Percentiles rank a stretch among this genome's conserved stretches.
Conservation (phyloP, 495 filamentous ascomycete species). For the Corynascus novoguineensis region DNA sequence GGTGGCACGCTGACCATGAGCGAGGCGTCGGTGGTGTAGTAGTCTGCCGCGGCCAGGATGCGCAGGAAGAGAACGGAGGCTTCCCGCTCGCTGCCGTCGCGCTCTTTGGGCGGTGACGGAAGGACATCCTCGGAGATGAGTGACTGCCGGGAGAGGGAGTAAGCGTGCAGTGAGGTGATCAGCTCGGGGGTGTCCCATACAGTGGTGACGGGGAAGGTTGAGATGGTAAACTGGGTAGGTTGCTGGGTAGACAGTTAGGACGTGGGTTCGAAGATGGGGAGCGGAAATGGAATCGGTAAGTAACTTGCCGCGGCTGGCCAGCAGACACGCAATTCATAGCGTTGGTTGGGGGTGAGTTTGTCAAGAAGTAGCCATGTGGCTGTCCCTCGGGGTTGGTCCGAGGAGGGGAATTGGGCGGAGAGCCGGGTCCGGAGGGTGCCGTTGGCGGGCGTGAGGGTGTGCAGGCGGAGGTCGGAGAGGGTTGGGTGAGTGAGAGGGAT, state of each 20-base stretch:
- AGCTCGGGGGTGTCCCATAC: conserved; percentile 57
- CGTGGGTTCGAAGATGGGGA: neutral
- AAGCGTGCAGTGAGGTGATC: conserved; percentile 57
- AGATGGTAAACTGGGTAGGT: conserved; percentile 75
- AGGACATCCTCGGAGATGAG: neutral
- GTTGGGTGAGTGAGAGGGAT: conserved; percentile 52
- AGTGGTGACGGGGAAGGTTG: conserved; percentile 52
- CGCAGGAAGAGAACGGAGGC: conserved; percentile 71
- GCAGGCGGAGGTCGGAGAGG: conserved; percentile 60
- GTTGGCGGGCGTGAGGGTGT: conserved; percentile 47
- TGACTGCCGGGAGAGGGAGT: conserved; percentile 50
- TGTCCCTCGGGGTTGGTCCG: conserved; percentile 48
- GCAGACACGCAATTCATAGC: conserved; percentile 90
- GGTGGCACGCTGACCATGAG: conserved; percentile 73
- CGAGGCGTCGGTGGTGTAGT: conserved; percentile 63
- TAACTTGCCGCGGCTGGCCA: conserved; percentile 83
- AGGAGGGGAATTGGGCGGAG: conserved; percentile 59
- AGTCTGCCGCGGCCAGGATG: conserved; percentile 72
- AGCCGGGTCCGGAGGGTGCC: conserved; percentile 56
- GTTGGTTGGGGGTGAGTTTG: conserved; percentile 60
- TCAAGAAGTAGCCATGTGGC: conserved; percentile 82
- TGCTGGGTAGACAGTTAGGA: conserved; percentile 50
- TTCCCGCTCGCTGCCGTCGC: conserved; percentile 5
- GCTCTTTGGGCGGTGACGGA: neutral
- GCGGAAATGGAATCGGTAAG: neutral